Evolutionary conservation across 371 early-diverging fungal species (phyloP).

Genomic region (Mortierella sp.): DNA sequence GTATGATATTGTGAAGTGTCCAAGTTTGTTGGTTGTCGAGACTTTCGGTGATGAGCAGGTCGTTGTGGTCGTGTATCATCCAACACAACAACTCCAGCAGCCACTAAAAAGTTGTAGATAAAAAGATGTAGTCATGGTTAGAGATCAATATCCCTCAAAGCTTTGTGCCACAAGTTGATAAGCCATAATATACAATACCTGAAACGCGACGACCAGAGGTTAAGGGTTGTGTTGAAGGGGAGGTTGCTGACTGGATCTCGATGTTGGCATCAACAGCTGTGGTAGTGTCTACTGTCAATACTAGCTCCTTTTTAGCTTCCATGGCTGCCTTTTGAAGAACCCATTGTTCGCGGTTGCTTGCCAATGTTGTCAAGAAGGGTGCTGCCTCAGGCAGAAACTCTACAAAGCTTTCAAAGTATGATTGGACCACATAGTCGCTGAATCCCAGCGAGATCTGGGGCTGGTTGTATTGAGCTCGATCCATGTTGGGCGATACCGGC

Average conservation of each 20-base stretch:
- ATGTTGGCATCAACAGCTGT: neutral
- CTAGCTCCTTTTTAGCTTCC: conserved; percentile 5
- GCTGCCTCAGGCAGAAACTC: conserved; percentile 77
- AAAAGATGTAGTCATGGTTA: neutral
- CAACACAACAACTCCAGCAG: conserved; percentile 45
- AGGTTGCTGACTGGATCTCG: neutral
- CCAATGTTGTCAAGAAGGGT: conserved; percentile 47
- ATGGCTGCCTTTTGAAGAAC: conserved; percentile 28
- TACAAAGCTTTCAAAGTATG: conserved; percentile 85
- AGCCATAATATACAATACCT: conserved; percentile 8
- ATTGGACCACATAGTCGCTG: conserved; percentile 85
- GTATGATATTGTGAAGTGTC: conserved; percentile 32
- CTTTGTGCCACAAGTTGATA: neutral
- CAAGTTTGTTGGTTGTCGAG: conserved; percentile 35
- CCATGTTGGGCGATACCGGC: conserved; percentile 91
- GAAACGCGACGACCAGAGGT: conserved; percentile 40
- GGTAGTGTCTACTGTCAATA: neutral
- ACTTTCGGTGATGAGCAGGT: conserved; percentile 23
- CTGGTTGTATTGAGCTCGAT: conserved; percentile 80
- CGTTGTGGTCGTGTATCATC: conserved; percentile 38
- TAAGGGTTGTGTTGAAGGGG: conserved; percentile 21
- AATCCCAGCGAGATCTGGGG: conserved; percentile 84
- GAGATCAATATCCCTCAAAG: neutral
- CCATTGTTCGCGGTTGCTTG: conserved; percentile 35
- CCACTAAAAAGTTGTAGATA: conserved; percentile 21